Evolutionary conservation across 371 early-diverging fungal genomes (phyloP), one percentile per base, ranked within the genome.

Genomic region (Mortierella sp.): DNA sequence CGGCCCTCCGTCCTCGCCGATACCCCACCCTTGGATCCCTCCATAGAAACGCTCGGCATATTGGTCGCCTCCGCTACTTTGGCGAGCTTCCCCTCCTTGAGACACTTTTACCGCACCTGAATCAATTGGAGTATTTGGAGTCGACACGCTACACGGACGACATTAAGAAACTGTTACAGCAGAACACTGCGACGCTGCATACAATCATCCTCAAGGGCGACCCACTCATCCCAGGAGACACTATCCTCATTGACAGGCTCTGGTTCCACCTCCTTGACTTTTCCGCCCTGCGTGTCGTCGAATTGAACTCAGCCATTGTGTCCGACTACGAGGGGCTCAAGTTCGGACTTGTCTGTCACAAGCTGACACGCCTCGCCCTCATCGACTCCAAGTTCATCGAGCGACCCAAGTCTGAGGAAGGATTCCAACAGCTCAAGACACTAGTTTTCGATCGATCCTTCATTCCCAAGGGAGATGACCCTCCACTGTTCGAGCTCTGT

Each of bases 301-400:
- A 75, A 24, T n/a, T 80, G 28, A 72, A 80, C 26, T 60, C 76
- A 14, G 76, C 72, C 26, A 80, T 80, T 44, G 60, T 76, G 2
- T 80, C 80, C 3, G 80, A 80, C 45, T 80, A 80, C 16, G 76
- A 76, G 19, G 72, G 72, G 3, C n/a, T 11, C 3, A 70, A 45
- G 63, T 80, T 80, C 54, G 80, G 80, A 2, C 14, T 10, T 0
- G 55, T 80, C 44, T 75, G 76, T 8, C 70, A 50, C 14, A 80
- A 72, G 42, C 68, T 80, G 8, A 45, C 63, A 5, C 57, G 65
- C 7, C 73, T 80, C 24, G 45, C 65, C 7, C 72, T 80, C 26
- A 50, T 76, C 34, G 76, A 72, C n/a, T 75, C 76, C 47, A 80
- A 80, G 48, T 65, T 80, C 2, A n/a, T 80, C 38, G 76, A 76